Evolutionary conservation across 164 flowering plant species (phyloP).

Genomic region (Kalanchoe fedtschenkoi): DNA sequence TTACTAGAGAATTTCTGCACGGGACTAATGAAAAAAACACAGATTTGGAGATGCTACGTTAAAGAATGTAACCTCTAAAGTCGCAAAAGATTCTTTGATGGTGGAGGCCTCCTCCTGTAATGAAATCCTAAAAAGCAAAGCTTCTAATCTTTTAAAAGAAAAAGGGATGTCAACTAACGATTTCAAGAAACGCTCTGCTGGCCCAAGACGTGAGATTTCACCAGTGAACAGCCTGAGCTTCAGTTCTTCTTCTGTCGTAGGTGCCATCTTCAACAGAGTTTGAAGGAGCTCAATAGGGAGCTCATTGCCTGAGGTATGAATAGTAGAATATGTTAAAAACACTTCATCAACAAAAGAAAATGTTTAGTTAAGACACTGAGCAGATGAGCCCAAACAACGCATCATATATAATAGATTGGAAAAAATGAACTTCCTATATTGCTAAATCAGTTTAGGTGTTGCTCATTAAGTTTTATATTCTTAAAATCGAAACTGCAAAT

Average conservation of each 20-base stretch:
- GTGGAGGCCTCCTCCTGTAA: slow-evolving; percentile 57
- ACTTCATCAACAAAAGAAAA: neutral
- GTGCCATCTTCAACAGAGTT: slow-evolving; percentile 77
- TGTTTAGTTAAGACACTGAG: neutral
- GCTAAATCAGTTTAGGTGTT: no score
- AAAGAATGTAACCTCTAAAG: slow-evolving; percentile 48
- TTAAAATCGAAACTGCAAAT: no score
- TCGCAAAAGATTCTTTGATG: slow-evolving; percentile 50
- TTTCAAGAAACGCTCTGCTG: slow-evolving; percentile 79
- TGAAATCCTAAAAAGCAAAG: slow-evolving; percentile 57
- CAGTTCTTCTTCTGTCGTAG: slow-evolving; percentile 24
- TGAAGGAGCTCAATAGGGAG: slow-evolving; percentile 65
- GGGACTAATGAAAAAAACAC: neutral
- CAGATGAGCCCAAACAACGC: neutral
- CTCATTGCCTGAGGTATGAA: slow-evolving; percentile 52
- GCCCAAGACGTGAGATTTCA: slow-evolving; percentile 58
- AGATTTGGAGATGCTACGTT: neutral
- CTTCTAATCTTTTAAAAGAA: slow-evolving; percentile 66
- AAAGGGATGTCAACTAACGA: slow-evolving; percentile 64
- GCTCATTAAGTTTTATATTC: no score
- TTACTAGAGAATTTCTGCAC: neutral
- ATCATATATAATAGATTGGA: neutral
- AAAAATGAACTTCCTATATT: no score
- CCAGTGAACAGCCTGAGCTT: slow-evolving; percentile 56
- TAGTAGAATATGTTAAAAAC: neutral